phyloP scores from a whole-genome alignment of 306 rosid genomes.

The Cyclanthera cordifolia region DNA sequence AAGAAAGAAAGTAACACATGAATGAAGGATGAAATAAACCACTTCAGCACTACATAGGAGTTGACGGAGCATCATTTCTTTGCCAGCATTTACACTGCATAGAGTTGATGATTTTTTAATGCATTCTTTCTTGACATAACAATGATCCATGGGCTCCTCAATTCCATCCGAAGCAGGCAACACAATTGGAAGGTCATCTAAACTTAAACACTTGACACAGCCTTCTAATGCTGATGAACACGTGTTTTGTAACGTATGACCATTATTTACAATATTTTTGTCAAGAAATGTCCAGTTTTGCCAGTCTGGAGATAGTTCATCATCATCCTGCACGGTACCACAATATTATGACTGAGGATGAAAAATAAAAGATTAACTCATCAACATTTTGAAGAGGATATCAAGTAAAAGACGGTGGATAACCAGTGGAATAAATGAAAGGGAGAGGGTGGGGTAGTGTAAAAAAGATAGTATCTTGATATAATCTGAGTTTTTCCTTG shows the following conservation, averaged over 20 bases:
- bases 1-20: background rate
- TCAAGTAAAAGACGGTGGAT: background rate
- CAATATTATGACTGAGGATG: conserved; percentile 6
- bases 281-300: conserved; percentile 49
- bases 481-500: background rate
- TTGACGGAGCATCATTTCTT: conserved; percentile 15
- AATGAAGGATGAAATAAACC: conserved; percentile 32
- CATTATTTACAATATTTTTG: conserved; percentile 11
- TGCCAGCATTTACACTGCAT: conserved; percentile 18
- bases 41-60: conserved; percentile 17
- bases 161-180: conserved; percentile 20
- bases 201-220: conserved; percentile 44
- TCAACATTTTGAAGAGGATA: background rate
- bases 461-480: background rate
- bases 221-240: conserved; percentile 29
- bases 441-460: background rate
- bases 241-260: conserved; percentile 19
- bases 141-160: conserved; percentile 23
- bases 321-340: conserved; percentile 44
- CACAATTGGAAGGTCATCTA: conserved; percentile 33
- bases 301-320: conserved; percentile 38
- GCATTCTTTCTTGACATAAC: conserved; percentile 23
- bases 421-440: background rate
- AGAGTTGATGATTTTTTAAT: conserved; percentile 17
- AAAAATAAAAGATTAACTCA: background rate